Conservation (phyloP, 2,329 filamentous ascomycete genomes). For the Lachnellula occidentalis region DNA sequence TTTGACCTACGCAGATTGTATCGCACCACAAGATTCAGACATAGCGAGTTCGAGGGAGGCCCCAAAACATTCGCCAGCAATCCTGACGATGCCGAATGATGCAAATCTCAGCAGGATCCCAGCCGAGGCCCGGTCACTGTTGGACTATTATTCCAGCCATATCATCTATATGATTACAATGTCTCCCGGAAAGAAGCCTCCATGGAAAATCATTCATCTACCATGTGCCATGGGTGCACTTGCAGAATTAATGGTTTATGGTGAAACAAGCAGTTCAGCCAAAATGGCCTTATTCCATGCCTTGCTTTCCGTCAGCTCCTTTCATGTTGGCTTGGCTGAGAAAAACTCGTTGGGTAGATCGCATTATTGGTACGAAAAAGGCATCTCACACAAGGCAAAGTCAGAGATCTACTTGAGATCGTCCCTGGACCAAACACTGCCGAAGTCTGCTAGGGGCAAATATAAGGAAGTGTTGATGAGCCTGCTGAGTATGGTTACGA, state of each 20-base stretch:
- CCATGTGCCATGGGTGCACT: slow-evolving; percentile 16
- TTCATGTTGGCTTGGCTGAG: slow-evolving; percentile 8
- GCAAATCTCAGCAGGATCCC: slow-evolving; percentile 12
- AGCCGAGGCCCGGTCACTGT: slow-evolving; percentile 8
- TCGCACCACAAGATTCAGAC: background rate
- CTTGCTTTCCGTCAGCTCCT: slow-evolving; percentile 12
- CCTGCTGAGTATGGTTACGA: slow-evolving; percentile 14
- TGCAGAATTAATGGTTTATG: slow-evolving; percentile 12
- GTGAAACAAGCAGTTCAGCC: slow-evolving; percentile 10
- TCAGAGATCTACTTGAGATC: slow-evolving; percentile 2
- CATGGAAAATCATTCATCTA: slow-evolving; percentile 16
- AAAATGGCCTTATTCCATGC: slow-evolving; percentile 13
- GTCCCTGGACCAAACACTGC: slow-evolving; percentile 1
- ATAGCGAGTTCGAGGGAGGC: background rate
- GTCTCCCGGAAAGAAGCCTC: slow-evolving; percentile 10
- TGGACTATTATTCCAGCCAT: slow-evolving; percentile 9
- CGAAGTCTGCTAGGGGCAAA: slow-evolving; percentile 10
- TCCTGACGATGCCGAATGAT: slow-evolving; percentile 2
- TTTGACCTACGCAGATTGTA: background rate
- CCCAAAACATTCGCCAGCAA: background rate
- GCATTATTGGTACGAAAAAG: slow-evolving; percentile 6
- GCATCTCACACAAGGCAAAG: background rate
- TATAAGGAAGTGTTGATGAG: slow-evolving; percentile 17
- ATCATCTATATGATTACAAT: slow-evolving; percentile 13
- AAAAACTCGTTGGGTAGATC: slow-evolving; percentile 1